These are phyloP conservation scores for Suillus americanus DNA, from an alignment of 768 basidiomycete species.

Conservation along the genomic window DNA sequence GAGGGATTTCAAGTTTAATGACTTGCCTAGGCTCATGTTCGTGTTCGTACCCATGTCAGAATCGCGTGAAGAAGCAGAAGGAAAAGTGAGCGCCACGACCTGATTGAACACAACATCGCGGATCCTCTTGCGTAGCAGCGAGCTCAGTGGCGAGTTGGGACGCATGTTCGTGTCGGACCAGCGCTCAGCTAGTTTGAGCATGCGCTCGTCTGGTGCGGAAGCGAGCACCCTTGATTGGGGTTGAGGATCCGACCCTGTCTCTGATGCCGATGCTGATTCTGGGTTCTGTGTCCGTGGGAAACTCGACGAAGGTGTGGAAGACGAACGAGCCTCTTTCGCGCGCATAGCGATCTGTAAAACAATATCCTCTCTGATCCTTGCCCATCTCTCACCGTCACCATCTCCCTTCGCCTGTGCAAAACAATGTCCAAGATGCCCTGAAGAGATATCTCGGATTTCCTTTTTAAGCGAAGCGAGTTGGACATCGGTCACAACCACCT, in stretches of 20 bases:
- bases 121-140: slow-evolving; percentile 61
- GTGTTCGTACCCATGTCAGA: slow-evolving; percentile 24
- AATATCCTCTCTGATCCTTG: slow-evolving; percentile 58
- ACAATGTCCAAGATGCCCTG: slow-evolving; percentile 60
- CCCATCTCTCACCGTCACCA: slow-evolving; percentile 43
- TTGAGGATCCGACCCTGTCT: slow-evolving; percentile 17
- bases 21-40: slow-evolving; percentile 27
- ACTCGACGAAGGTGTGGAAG: neutral
- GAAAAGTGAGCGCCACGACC: slow-evolving; percentile 55
- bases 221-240: slow-evolving; percentile 24
- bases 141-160: slow-evolving; percentile 55
- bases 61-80: slow-evolving; percentile 34
- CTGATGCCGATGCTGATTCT: neutral
- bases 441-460: slow-evolving; percentile 70
- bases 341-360: slow-evolving; percentile 76
- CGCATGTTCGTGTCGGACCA: slow-evolving; percentile 75
- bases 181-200: slow-evolving; percentile 60
- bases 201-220: slow-evolving; percentile 48
- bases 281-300: neutral
- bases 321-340: slow-evolving; percentile 46
- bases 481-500: slow-evolving; percentile 28
- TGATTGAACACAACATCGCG: slow-evolving; percentile 62
- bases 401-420: neutral
- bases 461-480: slow-evolving; percentile 64
- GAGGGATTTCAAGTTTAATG: slow-evolving; percentile 20